Conservation (phyloP, 164 flowering plant species). For the Cinnamomum micranthum region DNA sequence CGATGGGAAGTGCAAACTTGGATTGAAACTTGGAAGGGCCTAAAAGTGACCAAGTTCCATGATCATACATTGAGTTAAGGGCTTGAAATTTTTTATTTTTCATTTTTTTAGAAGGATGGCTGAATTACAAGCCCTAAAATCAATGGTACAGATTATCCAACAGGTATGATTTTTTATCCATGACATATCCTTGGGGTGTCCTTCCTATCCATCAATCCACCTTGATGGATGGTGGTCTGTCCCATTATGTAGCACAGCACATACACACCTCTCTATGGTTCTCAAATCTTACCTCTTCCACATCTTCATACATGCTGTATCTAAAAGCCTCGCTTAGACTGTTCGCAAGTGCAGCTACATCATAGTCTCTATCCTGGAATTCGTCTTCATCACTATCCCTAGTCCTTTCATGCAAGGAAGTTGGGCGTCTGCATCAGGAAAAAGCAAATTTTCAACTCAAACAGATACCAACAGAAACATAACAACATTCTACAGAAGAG, state of each 20-base stretch:
- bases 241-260: background rate
- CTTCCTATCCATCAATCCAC: background rate
- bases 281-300: constrained; percentile 59
- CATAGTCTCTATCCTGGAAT: constrained; percentile 87
- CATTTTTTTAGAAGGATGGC: background rate
- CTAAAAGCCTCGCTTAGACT: constrained; percentile 82
- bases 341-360: constrained; percentile 86
- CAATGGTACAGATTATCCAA: background rate
- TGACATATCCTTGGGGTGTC: background rate
- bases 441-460: background rate
- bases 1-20: too few species aligned
- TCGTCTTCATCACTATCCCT: constrained; percentile 97
- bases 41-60: too few species aligned
- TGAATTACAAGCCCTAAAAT: background rate
- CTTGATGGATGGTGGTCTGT: background rate
- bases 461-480: background rate
- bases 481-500: background rate
- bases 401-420: constrained; percentile 82
- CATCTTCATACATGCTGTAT: constrained; percentile 69
- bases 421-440: constrained; percentile 71
- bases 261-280: background rate
- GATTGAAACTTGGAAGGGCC: too few species aligned
- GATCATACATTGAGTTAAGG: too few species aligned
- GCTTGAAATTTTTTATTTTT: too few species aligned
- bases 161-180: background rate